These are phyloP conservation scores for Parastagonospora nodorum DNA, from an alignment of 2,329 filamentous ascomycete species.

Conservation along the genomic window DNA sequence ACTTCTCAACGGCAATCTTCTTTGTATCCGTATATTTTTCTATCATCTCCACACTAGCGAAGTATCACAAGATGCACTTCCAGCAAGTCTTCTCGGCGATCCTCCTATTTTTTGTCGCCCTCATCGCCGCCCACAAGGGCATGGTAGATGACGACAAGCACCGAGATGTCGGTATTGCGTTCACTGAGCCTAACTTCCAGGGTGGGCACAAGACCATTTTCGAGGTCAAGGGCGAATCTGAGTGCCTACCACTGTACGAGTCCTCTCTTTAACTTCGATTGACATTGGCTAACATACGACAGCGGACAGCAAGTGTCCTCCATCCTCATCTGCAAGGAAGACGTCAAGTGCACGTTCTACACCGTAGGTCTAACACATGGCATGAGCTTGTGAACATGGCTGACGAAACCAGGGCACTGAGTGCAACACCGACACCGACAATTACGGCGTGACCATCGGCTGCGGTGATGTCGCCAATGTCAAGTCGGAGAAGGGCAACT, in stretches of 20 bases:
- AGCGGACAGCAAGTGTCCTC: conserved; percentile 8
- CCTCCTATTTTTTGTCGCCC: background rate
- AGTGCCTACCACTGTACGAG: conserved; percentile 17
- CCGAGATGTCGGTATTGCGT: conserved; percentile 24
- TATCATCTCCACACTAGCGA: no score
- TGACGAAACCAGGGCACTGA: background rate
- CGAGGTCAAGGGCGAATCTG: conserved; percentile 7
- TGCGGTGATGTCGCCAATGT: conserved; percentile 2
- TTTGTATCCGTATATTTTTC: no score
- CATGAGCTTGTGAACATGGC: no score
- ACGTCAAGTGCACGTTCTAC: conserved; percentile 13
- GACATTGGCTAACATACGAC: background rate
- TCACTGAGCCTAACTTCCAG: conserved; percentile 9
- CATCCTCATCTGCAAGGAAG: conserved; percentile 14
- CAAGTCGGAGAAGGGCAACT: background rate
- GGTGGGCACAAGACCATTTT: conserved; percentile 15
- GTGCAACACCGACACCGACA: background rate
- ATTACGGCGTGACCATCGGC: background rate
- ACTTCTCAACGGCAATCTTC: no score
- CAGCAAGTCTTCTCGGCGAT: background rate
- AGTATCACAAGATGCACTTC: background rate
- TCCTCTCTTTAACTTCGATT: background rate
- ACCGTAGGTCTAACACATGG: no score
- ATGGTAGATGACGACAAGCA: conserved; percentile 22
- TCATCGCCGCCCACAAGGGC: conserved; percentile 18